phyloP scores from a whole-genome alignment of 2,329 filamentous ascomycete species.

The Fusarium xyrophilum region DNA sequence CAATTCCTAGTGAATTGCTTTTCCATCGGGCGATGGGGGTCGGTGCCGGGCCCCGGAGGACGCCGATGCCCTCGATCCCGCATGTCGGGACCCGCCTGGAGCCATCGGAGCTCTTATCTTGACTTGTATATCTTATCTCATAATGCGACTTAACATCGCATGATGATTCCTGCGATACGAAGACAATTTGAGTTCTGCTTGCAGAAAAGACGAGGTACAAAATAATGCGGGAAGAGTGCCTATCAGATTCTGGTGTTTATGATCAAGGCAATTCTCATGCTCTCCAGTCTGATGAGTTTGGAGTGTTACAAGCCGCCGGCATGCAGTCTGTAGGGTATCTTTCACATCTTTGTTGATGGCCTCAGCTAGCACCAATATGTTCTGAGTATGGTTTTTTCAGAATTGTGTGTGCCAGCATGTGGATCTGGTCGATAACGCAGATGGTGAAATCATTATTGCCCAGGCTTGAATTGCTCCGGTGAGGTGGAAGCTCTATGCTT shows the following conservation, averaged over 20 bases:
- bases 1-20: conserved; percentile 30
- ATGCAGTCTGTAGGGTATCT: background rate
- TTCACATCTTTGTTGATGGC: background rate
- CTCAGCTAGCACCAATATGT: background rate
- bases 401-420: background rate
- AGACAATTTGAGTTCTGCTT: background rate
- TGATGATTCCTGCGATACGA: conserved; percentile 24
- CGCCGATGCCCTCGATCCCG: conserved; percentile 38
- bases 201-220: background rate
- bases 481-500: background rate
- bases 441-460: background rate
- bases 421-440: background rate
- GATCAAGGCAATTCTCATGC: background rate
- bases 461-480: background rate
- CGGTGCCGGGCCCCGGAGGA: conserved; percentile 39
- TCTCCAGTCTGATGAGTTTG: background rate
- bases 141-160: conserved; percentile 25
- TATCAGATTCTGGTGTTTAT: background rate
- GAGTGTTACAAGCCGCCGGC: background rate
- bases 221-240: background rate
- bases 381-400: background rate
- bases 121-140: conserved; percentile 22
- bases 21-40: conserved; percentile 36
- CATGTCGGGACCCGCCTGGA: conserved; percentile 33
- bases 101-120: conserved; percentile 25